Base-by-base conservation (phyloP, 1,284 basidiomycete species). In the Cryptococcus hybrid region DNA sequence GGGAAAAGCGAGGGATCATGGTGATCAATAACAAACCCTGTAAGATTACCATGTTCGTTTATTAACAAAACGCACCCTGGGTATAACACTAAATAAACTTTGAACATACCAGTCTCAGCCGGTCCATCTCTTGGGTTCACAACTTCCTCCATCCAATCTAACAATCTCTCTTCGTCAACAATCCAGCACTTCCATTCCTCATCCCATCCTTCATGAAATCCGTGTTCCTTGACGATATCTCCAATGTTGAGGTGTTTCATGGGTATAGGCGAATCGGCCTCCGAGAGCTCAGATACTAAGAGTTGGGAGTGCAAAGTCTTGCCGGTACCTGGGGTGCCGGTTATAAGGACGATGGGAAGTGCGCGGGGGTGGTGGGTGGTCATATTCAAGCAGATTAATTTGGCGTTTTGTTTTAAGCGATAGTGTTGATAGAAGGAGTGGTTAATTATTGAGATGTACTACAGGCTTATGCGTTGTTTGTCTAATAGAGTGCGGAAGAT, bases 1-100 rank as follows among this genome's bases (percentile, higher is more conserved):
- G 96, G 96, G 69, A 94, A 99, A 40, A 88, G 79, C 59, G 94
- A 91, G 71, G 92, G 96, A 37, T 92, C 92, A 76, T 99, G 96
- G 90, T 96, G 98, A 76, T 99, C 96, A 35, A 99, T 84, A 55
- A 99, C 87, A 66, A 96, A 81, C 9, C 93, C 93, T 52, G 89
- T 24, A 36, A 11, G 6, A 8, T 12, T 5, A 13, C 4, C 54
- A 64, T 46, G 38, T 9, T 24, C 4, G 4, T 7, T 42, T 6
- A 35, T 51, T 3, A 34, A 9, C 11, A 50, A 18, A 5, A 40
- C 44, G 37, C 3, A 40, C 15, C 8, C 40, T 42, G 38, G 35
- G 38, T 13, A 52, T 43, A 18, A 43, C 34, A 40, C 34, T 24
- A 36, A 18, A 30, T 11, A 37, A n/a, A 5, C 4, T 9, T 38